These are phyloP conservation scores for Centella asiatica DNA, from an alignment of 129 eudicot species.

Conservation along the genomic window DNA sequence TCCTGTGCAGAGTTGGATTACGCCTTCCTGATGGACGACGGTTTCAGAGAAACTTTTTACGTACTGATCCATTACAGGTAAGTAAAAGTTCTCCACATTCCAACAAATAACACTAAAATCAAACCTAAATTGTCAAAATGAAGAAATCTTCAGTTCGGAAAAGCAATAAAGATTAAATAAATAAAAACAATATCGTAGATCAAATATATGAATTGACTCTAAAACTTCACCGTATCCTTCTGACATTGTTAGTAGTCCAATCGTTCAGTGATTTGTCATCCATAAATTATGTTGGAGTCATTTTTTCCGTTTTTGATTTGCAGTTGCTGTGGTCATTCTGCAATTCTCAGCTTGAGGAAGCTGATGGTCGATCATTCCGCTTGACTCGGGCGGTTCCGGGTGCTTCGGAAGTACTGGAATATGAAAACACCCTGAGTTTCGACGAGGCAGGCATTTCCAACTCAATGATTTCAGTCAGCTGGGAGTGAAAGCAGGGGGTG, in stretches of 20 bases:
- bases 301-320: not conserved
- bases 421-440: constrained; percentile 33
- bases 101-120: no score
- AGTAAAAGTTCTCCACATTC: no score
- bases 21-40: constrained; percentile 97
- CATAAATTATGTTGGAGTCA: not conserved
- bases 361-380: constrained; percentile 36
- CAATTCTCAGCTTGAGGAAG: constrained; percentile 45
- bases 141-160: no score
- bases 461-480: constrained; percentile 65
- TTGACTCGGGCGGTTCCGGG: constrained; percentile 72
- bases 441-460: constrained; percentile 68
- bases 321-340: constrained; percentile 92
- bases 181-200: no score
- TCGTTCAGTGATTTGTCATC: no score
- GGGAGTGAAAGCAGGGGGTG: constrained; percentile 68
- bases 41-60: constrained; percentile 79
- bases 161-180: no score
- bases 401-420: constrained; percentile 49
- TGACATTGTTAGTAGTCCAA: no score
- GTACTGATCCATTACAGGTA: constrained; percentile 69
- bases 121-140: no score
- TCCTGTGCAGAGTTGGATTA: constrained; percentile 77
- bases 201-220: no score
- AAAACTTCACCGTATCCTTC: no score